A percentile compares a stretch with the other conserved stretches of the same genome.
Conservation (phyloP, 2,329 filamentous ascomycete species). For the Talaromyces sp. region DNA sequence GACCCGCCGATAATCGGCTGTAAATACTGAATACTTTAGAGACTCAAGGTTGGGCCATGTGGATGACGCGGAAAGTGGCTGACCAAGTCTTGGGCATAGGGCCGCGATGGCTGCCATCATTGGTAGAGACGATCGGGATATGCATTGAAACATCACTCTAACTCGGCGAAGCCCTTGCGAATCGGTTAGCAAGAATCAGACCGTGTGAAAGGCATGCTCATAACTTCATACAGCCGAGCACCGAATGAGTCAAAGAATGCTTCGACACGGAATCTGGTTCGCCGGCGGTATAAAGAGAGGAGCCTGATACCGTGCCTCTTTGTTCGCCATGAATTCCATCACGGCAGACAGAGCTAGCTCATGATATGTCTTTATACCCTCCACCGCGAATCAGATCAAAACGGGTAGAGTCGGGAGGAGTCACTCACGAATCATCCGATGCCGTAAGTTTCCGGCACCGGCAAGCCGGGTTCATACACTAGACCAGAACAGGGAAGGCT, state of each 20-base stretch:
- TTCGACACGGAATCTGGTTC: not conserved
- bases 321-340: not conserved
- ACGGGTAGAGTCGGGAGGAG: slow-evolving; percentile 1
- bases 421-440: not conserved
- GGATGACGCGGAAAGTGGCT: not conserved
- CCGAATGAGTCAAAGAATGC: not conserved
- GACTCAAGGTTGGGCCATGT: no score
- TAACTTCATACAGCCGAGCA: not conserved
- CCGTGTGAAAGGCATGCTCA: not conserved
- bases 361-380: not conserved
- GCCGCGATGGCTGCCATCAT: not conserved
- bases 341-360: not conserved
- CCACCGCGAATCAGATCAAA: not conserved
- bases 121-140: not conserved
- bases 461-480: not conserved
- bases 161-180: not conserved
- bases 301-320: not conserved
- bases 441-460: slow-evolving; percentile 6
- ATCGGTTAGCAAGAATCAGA: not conserved
- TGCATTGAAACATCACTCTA: not conserved
- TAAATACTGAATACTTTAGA: no score
- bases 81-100: not conserved
- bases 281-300: not conserved
- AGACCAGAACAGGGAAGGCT: not conserved
- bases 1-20: no score